Evolutionary conservation across 176 grass and related monocot genomes (phyloP), one percentile per base, ranked within the genome.

Genomic region (Cymbopogon citratus): DNA sequence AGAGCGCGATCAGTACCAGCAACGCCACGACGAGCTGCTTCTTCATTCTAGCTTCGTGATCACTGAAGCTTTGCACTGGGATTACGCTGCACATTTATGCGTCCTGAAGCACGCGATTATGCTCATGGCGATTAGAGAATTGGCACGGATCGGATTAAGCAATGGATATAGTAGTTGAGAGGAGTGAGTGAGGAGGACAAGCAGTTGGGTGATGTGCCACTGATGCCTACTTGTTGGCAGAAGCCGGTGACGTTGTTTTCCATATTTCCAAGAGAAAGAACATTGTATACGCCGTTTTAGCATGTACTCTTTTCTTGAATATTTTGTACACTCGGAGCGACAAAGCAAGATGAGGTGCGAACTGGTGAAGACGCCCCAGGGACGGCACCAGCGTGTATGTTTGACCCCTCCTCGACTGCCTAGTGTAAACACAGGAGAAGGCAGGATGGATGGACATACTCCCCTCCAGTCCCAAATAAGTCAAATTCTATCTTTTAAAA

Each of bases 1-100:
- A 83, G 40, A 91, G 86, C n/a, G 83, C 59, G 79, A 86, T 25
- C 23, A 94, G 31, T 41, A 94, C 23, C 13, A 89, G 80, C 24
- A 88, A 71, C 31, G 52, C 63, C 28, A 72, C 44, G 63, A 87
- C 80, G 68, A 28, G 71, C 52, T 34, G 78, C 89, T 89, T 91
- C 40, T 40, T 94, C 48, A 39, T 61, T 1, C 0, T 27, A 28
- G 12, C 26, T 76, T 27, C 9, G 38, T 6, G 36, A 6, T 38
- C 1, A 18, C 67, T 5, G 18, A 75, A 72, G 74, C 57, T 77
- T 29, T 25, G 21, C 65, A 35, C 40, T 1, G 80, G 13, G 68
- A 65, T 73, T 14, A n/a, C 28, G 39, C 28, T 62, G 81, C 63
- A 75, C 80, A 88, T 75, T 14, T 80, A 25, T 24, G 33, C 33